Evolutionary conservation across 129 eudicot genomes (phyloP).

Genomic region (Rutidosis leptorrhynchoides): DNA sequence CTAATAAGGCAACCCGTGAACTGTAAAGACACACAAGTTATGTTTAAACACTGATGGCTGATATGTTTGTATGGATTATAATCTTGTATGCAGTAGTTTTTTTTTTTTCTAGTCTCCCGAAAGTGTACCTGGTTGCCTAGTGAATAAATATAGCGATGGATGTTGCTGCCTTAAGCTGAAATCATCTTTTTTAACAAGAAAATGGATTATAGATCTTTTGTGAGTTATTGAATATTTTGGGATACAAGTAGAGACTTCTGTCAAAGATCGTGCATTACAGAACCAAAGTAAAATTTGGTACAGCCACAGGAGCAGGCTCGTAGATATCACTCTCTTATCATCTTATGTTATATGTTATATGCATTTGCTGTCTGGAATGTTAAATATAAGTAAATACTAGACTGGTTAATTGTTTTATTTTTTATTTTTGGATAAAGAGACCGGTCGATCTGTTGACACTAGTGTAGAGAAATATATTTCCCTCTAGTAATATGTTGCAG

Average conservation of each 20-base stretch:
- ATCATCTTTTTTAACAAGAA: not conserved
- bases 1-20: not conserved
- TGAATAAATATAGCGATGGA: not conserved
- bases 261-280: too few species aligned
- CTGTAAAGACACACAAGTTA: not conserved
- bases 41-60: slow-evolving; percentile 3
- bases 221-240: slow-evolving; percentile 11
- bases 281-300: not conserved
- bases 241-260: too few species aligned
- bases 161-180: slow-evolving; percentile 12
- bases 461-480: not conserved
- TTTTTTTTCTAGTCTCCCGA: not conserved
- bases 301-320: slow-evolving; percentile 4
- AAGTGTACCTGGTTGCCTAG: not conserved
- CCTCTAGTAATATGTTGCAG: not conserved
- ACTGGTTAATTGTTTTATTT: not conserved
- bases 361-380: too few species aligned
- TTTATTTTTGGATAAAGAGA: too few species aligned
- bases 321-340: not conserved
- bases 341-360: not conserved
- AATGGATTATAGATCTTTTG: slow-evolving; percentile 4
- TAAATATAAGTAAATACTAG: not conserved
- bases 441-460: not conserved
- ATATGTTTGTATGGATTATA: not conserved
- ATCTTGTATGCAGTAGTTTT: slow-evolving; percentile 3